phyloP scores from a whole-genome alignment of 306 rosid species.

The Lathyrus sativus region DNA sequence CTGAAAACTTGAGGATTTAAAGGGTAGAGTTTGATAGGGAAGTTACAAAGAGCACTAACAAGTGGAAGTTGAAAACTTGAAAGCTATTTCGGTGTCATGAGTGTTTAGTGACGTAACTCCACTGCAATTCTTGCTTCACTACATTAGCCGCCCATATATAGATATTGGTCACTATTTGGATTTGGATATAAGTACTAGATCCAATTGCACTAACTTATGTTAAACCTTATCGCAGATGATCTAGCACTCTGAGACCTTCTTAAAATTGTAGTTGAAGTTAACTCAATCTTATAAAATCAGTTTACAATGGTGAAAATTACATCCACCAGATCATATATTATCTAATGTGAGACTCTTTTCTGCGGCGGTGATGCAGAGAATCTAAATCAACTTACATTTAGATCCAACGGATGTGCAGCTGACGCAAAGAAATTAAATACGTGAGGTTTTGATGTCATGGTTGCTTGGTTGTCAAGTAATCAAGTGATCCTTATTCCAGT shows the following conservation, averaged over 20 bases:
- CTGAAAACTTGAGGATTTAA: slow-evolving; percentile 17
- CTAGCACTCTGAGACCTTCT: too few species aligned
- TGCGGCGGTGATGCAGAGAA: too few species aligned
- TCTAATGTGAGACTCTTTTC: too few species aligned
- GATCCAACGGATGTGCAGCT: not conserved
- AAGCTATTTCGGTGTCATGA: slow-evolving; percentile 31
- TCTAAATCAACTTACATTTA: not conserved
- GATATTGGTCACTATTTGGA: not conserved
- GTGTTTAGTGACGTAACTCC: slow-evolving; percentile 45
- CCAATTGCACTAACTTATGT: not conserved
- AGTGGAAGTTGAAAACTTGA: slow-evolving; percentile 30
- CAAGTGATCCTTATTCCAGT: not conserved
- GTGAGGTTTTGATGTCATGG: not conserved
- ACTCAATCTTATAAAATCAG: too few species aligned
- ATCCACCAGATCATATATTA: too few species aligned
- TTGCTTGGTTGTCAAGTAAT: not conserved
- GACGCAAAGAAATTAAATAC: not conserved
- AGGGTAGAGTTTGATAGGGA: slow-evolving; percentile 16
- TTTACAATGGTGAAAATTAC: too few species aligned
- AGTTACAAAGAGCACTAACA: slow-evolving; percentile 15
- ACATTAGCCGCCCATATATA: slow-evolving; percentile 31
- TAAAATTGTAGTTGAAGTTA: too few species aligned
- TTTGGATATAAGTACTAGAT: not conserved
- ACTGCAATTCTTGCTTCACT: slow-evolving; percentile 17
- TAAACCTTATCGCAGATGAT: too few species aligned